Base-by-base conservation (phyloP, 257 asterid species). In the Phtheirospermum japonicum region DNA sequence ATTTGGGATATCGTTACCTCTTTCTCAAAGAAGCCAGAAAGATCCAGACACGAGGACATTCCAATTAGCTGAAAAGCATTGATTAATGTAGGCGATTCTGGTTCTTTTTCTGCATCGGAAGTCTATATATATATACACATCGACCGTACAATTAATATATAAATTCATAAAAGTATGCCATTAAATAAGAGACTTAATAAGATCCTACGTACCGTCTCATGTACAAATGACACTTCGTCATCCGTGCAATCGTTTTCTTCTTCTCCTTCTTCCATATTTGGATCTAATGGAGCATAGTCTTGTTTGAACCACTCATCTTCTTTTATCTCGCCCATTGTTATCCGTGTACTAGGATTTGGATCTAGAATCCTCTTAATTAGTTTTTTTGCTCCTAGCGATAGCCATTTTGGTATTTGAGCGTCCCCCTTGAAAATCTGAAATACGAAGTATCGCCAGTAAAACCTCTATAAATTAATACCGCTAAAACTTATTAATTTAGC, bases 361-460 rank as follows among this genome's bases (percentile, higher is more conserved):
- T 93, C 97, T 45, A 93, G 86, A 73, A 93, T 87, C 83, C 96
- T 85, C 82, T 61, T 85, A 68, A 89, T 77, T 32, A 93, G 80
- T 78, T 82, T 70, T 68, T 65, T 85, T 65, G 97, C 99, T 64
- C 85, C 95, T 0, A 87, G 82, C 17, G 99, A 85, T n/a, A 93
- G 78, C 96, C 97, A 93, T 74, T 80, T 87, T 23, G 99, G 99
- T 65, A 87, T 78, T 72, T 87, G 97, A 68, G 77, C 83, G 0
- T 87, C 87, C 51, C 95, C 99, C 82, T 89, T 92, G 82, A 79
- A 78, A 58, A 92, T 92, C 98, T 92, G 81, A n/a, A n/a, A n/a
- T n/a, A n/a, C n/a, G n/a, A n/a, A 63, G 57, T 23, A 23, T 23
- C 28, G 28, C 3, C 28, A 23, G 28, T 23, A 1, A 23, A 23